phyloP scores from a whole-genome alignment of 352 stramenopile genomes.

The Phytopythium chamaehyphon region DNA sequence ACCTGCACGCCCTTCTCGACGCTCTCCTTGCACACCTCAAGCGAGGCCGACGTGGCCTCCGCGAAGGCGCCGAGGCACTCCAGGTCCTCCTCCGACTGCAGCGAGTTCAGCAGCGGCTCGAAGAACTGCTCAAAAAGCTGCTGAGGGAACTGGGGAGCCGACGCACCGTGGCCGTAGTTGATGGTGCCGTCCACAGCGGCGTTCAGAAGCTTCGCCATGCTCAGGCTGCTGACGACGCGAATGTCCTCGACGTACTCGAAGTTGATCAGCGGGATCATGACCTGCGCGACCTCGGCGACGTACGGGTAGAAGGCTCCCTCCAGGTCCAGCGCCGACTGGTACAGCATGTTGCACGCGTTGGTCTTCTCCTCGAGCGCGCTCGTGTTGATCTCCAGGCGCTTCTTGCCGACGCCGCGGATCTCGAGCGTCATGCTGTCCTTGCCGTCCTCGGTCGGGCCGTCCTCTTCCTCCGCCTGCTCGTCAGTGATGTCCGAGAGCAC shows the following conservation, averaged over 20 bases:
- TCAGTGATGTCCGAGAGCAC: constrained; percentile 66
- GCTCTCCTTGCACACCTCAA: constrained; percentile 83
- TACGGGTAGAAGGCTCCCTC: constrained; percentile 82
- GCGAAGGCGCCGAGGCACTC: constrained; percentile 74
- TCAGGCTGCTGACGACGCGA: constrained; percentile 73
- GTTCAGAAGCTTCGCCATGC: constrained; percentile 69
- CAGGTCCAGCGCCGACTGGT: constrained; percentile 80
- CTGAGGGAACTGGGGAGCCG: constrained; percentile 66
- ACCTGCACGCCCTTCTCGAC: constrained; percentile 68
- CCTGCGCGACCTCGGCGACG: constrained; percentile 67
- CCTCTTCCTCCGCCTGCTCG: constrained; percentile 49
- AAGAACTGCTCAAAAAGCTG: constrained; percentile 79
- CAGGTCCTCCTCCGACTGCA: constrained; percentile 75
- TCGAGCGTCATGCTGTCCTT: constrained; percentile 75
- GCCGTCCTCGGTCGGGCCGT: constrained; percentile 51
- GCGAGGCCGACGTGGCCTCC: constrained; percentile 63
- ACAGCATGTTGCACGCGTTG: constrained; percentile 88
- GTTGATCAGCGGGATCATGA: constrained; percentile 71
- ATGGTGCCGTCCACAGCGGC: constrained; percentile 68
- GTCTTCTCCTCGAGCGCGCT: constrained; percentile 83
- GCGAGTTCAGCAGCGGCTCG: constrained; percentile 62
- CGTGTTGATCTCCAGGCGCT: constrained; percentile 85
- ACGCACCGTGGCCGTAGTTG: constrained; percentile 51
- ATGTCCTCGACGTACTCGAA: constrained; percentile 88
- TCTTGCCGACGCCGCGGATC: constrained; percentile 75